Base-by-base conservation (phyloP, 2,329 filamentous ascomycete genomes). In the Elsinoe australis region DNA sequence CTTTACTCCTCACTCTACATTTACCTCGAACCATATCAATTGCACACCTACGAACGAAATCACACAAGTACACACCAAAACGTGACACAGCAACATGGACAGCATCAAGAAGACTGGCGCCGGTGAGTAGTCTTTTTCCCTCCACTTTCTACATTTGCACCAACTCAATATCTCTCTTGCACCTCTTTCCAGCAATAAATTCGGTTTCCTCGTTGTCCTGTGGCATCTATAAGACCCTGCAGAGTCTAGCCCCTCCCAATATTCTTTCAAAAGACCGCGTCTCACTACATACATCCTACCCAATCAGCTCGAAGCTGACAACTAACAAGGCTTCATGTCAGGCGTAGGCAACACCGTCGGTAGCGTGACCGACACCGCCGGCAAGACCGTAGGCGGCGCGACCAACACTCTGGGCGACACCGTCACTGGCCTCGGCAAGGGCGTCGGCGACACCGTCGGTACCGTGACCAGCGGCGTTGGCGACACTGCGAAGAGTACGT, bases 301-400 rank as follows among this genome's bases (percentile, higher is more conserved):
- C 12, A 6, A 7, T 29, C 26, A 6, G 26, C 26, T 12, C 6
- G 7, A 29, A 24, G 10, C 21, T 14, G 14, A 14, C 12, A 14
- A 15, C 38, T 42, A 14, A 26, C 14, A 18, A 44, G 51, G 47
- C 32, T 24, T 59, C 41, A 49, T 58, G 12, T 57, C 58, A 50
- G 64, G 64, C 46, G 54, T 64, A 8, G 62, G 61, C 32, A 59
- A 59, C 53, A 64, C 62, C 2, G 58, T 63, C 15, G 52, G 58
- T 8, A 59, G 61, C 15, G 49, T 65, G 3, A 61, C 62, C 14
- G 59, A 58, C 46, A 65, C 63, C 3, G 62, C 64, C 8, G 63
- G 64, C 26, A 59, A 57, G 35, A 57, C 58, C 3, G 55, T 57
- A 26, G 56, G 58, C 24, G 54, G 55, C 29, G 55, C 54, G 9